Evolutionary conservation across 306 rosid species (phyloP).

Genomic region (Hippophae rhamnoides): DNA sequence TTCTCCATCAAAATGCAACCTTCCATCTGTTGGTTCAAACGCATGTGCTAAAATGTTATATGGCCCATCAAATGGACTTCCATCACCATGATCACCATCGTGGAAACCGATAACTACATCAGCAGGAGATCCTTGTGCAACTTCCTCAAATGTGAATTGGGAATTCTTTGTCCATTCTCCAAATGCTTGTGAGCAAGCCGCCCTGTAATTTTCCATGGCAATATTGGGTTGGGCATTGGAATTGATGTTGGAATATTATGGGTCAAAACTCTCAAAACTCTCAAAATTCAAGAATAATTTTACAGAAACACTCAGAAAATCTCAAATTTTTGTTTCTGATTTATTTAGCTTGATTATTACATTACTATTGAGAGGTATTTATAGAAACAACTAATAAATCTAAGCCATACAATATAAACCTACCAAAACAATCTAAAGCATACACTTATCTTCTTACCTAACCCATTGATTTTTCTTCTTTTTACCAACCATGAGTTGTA

Average conservation of each 20-base stretch:
- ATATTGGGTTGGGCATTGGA: background rate
- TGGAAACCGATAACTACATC: conserved; percentile 3
- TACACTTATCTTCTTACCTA: no score
- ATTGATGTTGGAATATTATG: background rate
- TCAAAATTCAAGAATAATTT: no score
- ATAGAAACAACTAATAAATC: no score
- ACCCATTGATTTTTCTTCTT: no score
- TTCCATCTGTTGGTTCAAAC: conserved; percentile 6
- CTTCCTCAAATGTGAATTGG: background rate
- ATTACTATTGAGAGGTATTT: no score
- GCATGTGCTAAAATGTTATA: background rate
- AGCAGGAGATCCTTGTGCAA: background rate
- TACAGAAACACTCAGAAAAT: no score
- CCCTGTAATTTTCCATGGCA: background rate
- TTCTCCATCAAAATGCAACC: conserved; percentile 5
- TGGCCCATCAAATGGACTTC: background rate
- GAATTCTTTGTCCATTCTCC: background rate
- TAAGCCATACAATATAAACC: no score
- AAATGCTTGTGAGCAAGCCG: background rate
- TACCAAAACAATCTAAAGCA: no score
- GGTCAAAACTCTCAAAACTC: no score
- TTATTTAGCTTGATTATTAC: no score
- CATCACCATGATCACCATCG: conserved; percentile 2
- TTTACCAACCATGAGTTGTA: no score
- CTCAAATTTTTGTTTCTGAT: no score